These are phyloP conservation scores for Tetraselmis chui DNA, from an alignment of 139 green algal genomes.

Conservation along the genomic window DNA sequence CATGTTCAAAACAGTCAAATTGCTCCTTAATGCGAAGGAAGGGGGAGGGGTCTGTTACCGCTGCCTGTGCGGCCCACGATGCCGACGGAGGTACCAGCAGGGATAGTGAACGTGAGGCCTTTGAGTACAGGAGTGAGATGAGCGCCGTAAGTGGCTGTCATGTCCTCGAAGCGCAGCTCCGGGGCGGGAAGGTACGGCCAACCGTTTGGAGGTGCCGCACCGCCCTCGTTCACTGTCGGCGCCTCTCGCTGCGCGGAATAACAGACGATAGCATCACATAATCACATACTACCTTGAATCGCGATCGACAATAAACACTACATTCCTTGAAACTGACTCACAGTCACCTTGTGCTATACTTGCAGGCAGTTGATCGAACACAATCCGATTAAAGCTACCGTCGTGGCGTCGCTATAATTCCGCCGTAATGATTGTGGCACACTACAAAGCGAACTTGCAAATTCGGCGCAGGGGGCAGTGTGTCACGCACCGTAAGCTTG, in stretches of 20 bases:
- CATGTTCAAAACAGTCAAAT: too few relatives aligned
- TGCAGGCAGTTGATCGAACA: too few relatives aligned
- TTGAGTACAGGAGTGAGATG: neutral
- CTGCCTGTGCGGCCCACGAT: neutral
- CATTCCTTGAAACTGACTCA: too few relatives aligned
- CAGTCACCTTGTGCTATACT: too few relatives aligned
- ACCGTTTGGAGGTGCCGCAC: neutral
- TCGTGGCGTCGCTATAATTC: too few relatives aligned
- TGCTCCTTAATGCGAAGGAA: too few relatives aligned
- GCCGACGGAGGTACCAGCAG: conserved; percentile 42
- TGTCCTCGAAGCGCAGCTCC: neutral
- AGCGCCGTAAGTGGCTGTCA: conserved; percentile 1
- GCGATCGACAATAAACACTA: too few relatives aligned
- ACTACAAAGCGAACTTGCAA: too few relatives aligned
- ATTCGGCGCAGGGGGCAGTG: neutral
- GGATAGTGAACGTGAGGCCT: conserved; percentile 11
- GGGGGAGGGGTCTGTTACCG: neutral
- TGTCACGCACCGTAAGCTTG: neutral
- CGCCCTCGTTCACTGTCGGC: neutral
- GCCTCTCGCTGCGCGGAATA: neutral
- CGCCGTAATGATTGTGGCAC: too few relatives aligned
- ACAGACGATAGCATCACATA: too few relatives aligned
- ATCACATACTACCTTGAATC: too few relatives aligned
- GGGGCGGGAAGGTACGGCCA: neutral
- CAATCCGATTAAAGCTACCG: too few relatives aligned